Percentiles rank a stretch among this genome's conserved stretches.
These are phyloP conservation scores for Xylaria hypoxylon DNA, from an alignment of 2,329 filamentous ascomycete species.

Conservation along the genomic window DNA sequence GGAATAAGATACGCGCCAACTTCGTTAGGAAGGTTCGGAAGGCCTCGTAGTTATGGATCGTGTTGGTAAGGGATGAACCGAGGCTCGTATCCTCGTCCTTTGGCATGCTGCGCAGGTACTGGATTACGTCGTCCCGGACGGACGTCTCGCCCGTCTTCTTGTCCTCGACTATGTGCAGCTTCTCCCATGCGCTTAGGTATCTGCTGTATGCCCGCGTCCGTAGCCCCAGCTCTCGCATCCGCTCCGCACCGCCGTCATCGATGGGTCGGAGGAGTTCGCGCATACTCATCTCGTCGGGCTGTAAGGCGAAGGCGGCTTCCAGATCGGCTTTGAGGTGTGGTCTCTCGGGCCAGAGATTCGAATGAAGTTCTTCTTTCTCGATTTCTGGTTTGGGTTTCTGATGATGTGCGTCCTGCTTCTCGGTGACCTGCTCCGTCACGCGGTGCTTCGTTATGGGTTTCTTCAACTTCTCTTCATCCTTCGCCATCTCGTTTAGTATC, in stretches of 20 bases:
- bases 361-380: neutral
- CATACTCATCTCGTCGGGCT: slow-evolving; percentile 51
- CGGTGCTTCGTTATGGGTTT: neutral
- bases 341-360: slow-evolving; percentile 20
- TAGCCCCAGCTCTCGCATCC: slow-evolving; percentile 55
- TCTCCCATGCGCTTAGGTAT: slow-evolving; percentile 57
- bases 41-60: slow-evolving; percentile 56
- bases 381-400: neutral
- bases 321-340: slow-evolving; percentile 42
- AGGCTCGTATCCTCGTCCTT: slow-evolving; percentile 33
- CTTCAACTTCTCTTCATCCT: neutral
- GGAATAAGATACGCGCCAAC: slow-evolving; percentile 55
- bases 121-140: slow-evolving; percentile 56
- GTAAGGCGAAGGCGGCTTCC: slow-evolving; percentile 45
- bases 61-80: slow-evolving; percentile 44
- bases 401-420: slow-evolving; percentile 6
- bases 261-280: slow-evolving; percentile 54
- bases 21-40: slow-evolving; percentile 56
- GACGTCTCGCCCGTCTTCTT: slow-evolving; percentile 51
- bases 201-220: slow-evolving; percentile 55
- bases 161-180: slow-evolving; percentile 48
- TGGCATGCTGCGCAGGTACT: slow-evolving; percentile 48
- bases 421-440: neutral
- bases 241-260: slow-evolving; percentile 53
- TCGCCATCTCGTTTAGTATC: neutral